Conservation (phyloP, 805 yeast species). For the Hanseniaspora hatyaiensis region DNA sequence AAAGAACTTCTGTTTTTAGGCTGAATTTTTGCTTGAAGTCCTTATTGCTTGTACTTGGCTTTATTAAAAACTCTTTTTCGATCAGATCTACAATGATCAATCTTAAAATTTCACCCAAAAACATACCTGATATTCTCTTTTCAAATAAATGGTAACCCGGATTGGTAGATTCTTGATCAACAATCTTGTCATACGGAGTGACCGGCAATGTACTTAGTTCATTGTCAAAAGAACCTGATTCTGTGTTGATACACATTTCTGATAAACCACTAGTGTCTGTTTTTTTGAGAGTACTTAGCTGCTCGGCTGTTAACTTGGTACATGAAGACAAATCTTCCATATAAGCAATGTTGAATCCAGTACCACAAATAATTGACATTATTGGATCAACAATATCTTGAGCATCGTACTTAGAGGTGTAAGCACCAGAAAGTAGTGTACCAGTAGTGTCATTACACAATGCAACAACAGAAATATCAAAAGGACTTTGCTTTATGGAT, state of each 20-base stretch:
- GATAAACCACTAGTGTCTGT: slow-evolving; percentile 42
- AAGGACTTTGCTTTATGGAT: slow-evolving; percentile 31
- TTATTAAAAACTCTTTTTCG: slow-evolving; percentile 45
- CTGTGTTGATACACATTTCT: slow-evolving; percentile 85
- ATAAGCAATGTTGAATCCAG: slow-evolving; percentile 96
- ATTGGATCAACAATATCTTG: slow-evolving; percentile 63
- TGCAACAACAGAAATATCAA: slow-evolving; percentile 57
- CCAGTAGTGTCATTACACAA: slow-evolving; percentile 95
- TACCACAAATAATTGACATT: slow-evolving; percentile 87
- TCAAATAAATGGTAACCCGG: slow-evolving; percentile 85
- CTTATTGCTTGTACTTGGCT: slow-evolving; percentile 32
- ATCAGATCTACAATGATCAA: slow-evolving; percentile 59
- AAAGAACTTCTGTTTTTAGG: slow-evolving; percentile 70
- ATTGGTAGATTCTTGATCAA: slow-evolving; percentile 67
- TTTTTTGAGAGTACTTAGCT: slow-evolving; percentile 29
- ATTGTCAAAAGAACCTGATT: slow-evolving; percentile 97
- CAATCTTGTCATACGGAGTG: slow-evolving; percentile 60
- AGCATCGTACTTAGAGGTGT: slow-evolving; percentile 41
- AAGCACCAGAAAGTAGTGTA: slow-evolving; percentile 77
- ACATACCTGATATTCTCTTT: slow-evolving; percentile 86
- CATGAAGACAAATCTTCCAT: slow-evolving; percentile 64
- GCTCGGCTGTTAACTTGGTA: slow-evolving; percentile 51
- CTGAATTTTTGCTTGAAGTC: slow-evolving; percentile 47
- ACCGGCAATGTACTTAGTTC: slow-evolving; percentile 61
- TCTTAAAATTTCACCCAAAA: slow-evolving; percentile 79